These are phyloP conservation scores for Hibiscus tridactylites DNA, from an alignment of 345 rosid genomes.

Conservation along the genomic window DNA sequence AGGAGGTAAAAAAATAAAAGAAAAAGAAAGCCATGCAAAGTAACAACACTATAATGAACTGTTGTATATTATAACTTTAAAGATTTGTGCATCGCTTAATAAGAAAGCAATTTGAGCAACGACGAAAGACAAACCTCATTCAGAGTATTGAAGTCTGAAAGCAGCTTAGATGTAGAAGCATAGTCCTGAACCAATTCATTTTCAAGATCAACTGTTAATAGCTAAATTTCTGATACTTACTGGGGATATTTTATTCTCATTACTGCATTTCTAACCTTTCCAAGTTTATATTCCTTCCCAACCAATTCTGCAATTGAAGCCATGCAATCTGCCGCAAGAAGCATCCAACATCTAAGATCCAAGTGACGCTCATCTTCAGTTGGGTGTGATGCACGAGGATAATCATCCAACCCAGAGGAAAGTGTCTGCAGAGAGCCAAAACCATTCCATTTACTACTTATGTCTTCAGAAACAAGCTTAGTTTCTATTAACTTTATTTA, in stretches of 20 bases:
- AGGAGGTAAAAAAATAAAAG: too few relatives aligned
- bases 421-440: conserved; percentile 40
- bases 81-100: neutral
- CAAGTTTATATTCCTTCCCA: conserved; percentile 24
- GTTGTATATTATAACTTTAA: neutral
- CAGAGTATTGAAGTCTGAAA: conserved; percentile 66
- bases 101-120: neutral
- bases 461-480: neutral
- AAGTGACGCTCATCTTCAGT: conserved; percentile 78
- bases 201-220: conserved; percentile 7
- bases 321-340: conserved; percentile 87
- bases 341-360: conserved; percentile 97
- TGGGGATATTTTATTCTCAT: neutral
- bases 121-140: conserved; percentile 50
- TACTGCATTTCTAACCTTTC: conserved; percentile 32
- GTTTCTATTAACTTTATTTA: neutral
- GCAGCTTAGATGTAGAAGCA: conserved; percentile 46
- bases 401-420: conserved; percentile 86
- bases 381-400: conserved; percentile 96
- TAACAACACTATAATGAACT: neutral
- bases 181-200: conserved; percentile 47
- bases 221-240: neutral
- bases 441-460: conserved; percentile 9
- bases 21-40: neutral
- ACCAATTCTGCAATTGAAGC: conserved; percentile 49